Base-by-base conservation (phyloP, 108 stramenopile genomes). In the Skeletonema costatum region DNA sequence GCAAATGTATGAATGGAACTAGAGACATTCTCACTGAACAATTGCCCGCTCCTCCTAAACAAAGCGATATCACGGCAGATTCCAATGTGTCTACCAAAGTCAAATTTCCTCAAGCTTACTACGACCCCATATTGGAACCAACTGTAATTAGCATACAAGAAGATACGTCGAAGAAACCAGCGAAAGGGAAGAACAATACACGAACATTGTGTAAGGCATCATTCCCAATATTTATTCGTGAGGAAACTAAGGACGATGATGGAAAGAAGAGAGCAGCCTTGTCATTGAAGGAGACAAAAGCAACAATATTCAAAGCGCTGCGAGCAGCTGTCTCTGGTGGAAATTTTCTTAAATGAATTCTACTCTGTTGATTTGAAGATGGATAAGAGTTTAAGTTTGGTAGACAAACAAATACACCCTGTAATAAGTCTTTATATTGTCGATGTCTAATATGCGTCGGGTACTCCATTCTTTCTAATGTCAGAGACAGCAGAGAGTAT, bases 381-480 rank as follows among this genome's bases (percentile, higher is more conserved):
- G 16, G 44, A 46, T 3, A 5, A 41, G 39, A 41, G 39, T 41
- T 46, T n/a, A 16, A 46, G 16, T n/a, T 46, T 16, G 44, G 44
- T 46, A 16, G 44, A 46, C n/a, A 3, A 2, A n/a, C 16, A n/a
- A 46, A n/a, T 46, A 16, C 44, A 4, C 16, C n/a, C n/a, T 46
- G 3, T 46, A 46, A 46, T n/a, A 46, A n/a, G 44, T 46, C 16
- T 16, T 5, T 46, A 46, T 16, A 5, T 10, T 38, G 2, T 66
- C 30, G 7, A 67, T 41, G 36, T 71, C 74, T 60, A 90, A 61
- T 88, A 93, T 33, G 90, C 92, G 32, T 80, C 81, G 6, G 91
- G 90, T 35, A 51, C 71, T 17, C 95, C 95, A 62, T 85, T 83
- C 78, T 96, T 96, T 36, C 95, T 78, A 59, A 89, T 74, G 75